Evolutionary conservation across 306 rosid genomes (phyloP).

Genomic region (Quercus variabilis): DNA sequence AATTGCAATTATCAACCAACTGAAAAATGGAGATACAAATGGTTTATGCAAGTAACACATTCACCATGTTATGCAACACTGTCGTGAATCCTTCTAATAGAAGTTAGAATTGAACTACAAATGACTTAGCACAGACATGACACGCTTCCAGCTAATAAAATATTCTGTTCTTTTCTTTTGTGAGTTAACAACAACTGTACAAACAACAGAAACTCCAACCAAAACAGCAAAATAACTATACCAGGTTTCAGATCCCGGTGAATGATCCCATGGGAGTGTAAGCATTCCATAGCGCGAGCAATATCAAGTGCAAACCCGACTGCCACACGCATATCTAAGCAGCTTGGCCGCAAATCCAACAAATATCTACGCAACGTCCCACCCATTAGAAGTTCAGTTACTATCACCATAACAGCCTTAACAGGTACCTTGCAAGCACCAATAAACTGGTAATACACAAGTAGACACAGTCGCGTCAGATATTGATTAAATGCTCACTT

Average conservation of each 20-base stretch:
- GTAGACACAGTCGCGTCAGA: constrained; percentile 23
- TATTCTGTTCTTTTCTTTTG: neutral
- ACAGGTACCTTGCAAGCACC: constrained; percentile 97
- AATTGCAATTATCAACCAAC: neutral
- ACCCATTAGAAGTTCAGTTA: constrained; percentile 84
- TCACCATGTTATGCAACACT: neutral
- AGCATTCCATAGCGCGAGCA: constrained; percentile 84
- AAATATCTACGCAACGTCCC: constrained; percentile 86
- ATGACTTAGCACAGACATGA: neutral
- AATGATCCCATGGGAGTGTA: constrained; percentile 93
- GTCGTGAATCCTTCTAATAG: neutral
- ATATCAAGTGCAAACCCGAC: constrained; percentile 85
- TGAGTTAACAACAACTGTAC: neutral
- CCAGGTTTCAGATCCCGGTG: constrained; percentile 98
- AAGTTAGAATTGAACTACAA: neutral
- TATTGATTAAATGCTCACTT: neutral
- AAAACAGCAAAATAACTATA: constrained; percentile 23
- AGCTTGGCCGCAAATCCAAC: constrained; percentile 66
- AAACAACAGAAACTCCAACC: neutral
- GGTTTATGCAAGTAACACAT: neutral
- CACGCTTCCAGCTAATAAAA: neutral
- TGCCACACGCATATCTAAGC: constrained; percentile 64
- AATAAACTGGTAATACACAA: constrained; percentile 61
- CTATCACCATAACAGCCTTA: constrained; percentile 97
- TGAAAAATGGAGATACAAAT: neutral